Conservation (phyloP, 108 stramenopile species). For the Cyclotella sp. region DNA sequence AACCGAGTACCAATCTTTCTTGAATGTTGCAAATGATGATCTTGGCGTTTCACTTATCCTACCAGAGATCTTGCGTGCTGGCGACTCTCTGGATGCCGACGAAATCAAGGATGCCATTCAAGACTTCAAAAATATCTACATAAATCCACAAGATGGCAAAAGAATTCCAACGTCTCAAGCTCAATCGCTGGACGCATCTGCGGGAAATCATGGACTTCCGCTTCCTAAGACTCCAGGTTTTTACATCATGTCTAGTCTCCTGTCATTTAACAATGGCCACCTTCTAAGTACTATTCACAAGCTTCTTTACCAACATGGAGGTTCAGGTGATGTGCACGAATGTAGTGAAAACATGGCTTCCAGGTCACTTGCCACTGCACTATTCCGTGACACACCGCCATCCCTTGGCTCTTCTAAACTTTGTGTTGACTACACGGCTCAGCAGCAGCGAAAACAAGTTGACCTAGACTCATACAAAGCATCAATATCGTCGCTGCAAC, state of each 20-base stretch:
- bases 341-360: constrained; percentile 48
- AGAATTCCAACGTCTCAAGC: background rate
- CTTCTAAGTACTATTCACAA: constrained; percentile 59
- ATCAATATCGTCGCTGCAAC: constrained; percentile 47
- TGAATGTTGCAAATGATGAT: constrained; percentile 30
- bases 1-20: constrained; percentile 14
- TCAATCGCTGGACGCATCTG: constrained; percentile 45
- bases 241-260: constrained; percentile 46
- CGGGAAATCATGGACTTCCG: constrained; percentile 38
- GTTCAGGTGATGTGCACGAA: constrained; percentile 45
- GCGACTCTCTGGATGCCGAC: constrained; percentile 33
- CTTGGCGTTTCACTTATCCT: constrained; percentile 39
- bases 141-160: constrained; percentile 23
- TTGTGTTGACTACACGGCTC: constrained; percentile 10
- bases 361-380: constrained; percentile 59
- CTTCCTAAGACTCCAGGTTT: constrained; percentile 63
- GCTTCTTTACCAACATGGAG: constrained; percentile 52
- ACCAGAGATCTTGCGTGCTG: constrained; percentile 29
- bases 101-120: constrained; percentile 32
- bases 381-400: constrained; percentile 74
- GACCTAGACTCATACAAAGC: constrained; percentile 40
- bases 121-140: constrained; percentile 41
- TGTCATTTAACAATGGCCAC: constrained; percentile 55
- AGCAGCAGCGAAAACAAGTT: constrained; percentile 28
- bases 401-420: constrained; percentile 48